Conservation (phyloP, 148 eudicot genomes). For the Amaranthus cruentus region DNA sequence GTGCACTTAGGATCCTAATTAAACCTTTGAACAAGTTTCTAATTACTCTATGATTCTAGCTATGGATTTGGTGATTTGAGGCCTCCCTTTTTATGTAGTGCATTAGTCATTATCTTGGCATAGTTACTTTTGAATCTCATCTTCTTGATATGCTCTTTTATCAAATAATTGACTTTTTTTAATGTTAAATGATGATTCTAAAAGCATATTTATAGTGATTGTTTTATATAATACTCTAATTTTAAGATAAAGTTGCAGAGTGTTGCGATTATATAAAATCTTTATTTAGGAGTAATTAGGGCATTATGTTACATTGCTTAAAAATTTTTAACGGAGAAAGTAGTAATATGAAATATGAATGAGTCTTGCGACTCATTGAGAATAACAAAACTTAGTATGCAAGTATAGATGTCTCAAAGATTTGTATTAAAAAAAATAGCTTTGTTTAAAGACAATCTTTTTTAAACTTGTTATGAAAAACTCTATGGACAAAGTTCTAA, state of each 20-base stretch:
- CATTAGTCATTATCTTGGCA: slow-evolving; percentile 5
- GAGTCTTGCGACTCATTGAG: no score
- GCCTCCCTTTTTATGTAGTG: background rate
- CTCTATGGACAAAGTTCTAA: no score
- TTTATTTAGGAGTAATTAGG: no score
- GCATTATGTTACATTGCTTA: no score
- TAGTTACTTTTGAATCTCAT: background rate
- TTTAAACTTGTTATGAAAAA: no score
- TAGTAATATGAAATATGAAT: no score
- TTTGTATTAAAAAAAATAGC: no score
- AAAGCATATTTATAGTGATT: background rate
- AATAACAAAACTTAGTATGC: no score
- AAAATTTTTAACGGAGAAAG: no score
- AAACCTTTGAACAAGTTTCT: slow-evolving; percentile 13
- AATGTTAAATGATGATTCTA: background rate
- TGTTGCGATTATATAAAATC: no score
- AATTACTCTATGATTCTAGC: background rate
- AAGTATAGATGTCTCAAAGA: no score
- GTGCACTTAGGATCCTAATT: slow-evolving; percentile 24
- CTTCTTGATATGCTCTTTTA: slow-evolving; percentile 16
- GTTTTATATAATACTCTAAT: background rate
- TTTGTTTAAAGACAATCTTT: no score
- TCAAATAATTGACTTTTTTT: background rate
- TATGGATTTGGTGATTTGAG: slow-evolving; percentile 3
- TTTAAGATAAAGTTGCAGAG: background rate